phyloP scores from a whole-genome alignment of 2,329 filamentous ascomycete genomes.

The Exophiala sp. region DNA sequence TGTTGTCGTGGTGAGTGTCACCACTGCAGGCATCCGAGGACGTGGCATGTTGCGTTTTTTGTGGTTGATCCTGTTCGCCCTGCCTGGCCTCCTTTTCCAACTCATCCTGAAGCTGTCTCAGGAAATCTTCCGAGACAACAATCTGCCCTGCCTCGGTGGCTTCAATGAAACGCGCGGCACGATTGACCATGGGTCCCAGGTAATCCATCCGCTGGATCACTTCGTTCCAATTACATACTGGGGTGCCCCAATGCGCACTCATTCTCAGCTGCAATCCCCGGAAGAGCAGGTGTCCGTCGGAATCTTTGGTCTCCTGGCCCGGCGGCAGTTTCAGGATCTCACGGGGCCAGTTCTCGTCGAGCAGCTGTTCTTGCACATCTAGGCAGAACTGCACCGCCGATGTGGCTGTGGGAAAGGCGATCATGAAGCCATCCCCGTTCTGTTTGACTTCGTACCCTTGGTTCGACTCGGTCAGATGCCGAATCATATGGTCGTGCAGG shows the following conservation, averaged over 20 bases:
- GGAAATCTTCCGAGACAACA: constrained; percentile 24
- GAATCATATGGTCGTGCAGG: constrained; percentile 23
- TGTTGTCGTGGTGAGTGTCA: not conserved
- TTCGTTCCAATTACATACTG: constrained; percentile 26
- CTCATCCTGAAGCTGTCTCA: constrained; percentile 18
- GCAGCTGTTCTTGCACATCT: constrained; percentile 23
- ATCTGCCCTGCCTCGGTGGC: constrained; percentile 26
- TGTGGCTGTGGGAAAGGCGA: constrained; percentile 22
- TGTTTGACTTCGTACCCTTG: constrained; percentile 28
- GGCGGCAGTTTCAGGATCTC: constrained; percentile 20
- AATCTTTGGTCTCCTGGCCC: constrained; percentile 18
- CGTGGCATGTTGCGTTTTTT: not conserved
- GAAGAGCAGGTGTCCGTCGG: constrained; percentile 20
- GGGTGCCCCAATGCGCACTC: constrained; percentile 24
- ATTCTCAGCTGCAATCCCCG: constrained; percentile 25
- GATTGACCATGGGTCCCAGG: constrained; percentile 26
- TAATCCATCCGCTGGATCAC: constrained; percentile 27
- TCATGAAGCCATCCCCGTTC: constrained; percentile 29
- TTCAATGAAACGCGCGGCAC: constrained; percentile 25
- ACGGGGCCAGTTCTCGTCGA: constrained; percentile 23
- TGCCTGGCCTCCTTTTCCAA: constrained; percentile 4
- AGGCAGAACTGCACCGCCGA: constrained; percentile 26
- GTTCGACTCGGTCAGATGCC: constrained; percentile 17
- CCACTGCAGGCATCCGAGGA: not conserved
- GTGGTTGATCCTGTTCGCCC: not conserved